Percentiles rank a stretch among this genome's conserved stretches.
These are phyloP conservation scores for Leccinum subgranulosum DNA, from an alignment of 768 basidiomycete species.

Conservation along the genomic window DNA sequence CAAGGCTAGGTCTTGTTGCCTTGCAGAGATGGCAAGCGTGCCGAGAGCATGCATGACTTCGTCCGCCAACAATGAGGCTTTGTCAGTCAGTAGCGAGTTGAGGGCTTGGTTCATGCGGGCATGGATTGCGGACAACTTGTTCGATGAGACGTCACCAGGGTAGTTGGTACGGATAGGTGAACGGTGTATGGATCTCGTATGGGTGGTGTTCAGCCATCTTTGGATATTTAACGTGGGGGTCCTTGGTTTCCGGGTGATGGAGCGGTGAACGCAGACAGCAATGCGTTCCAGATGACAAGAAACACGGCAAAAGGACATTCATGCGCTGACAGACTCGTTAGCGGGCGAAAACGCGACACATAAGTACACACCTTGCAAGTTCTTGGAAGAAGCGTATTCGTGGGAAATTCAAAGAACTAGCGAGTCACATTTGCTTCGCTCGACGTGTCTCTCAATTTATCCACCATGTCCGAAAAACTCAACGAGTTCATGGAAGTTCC, in stretches of 20 bases:
- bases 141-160: conserved; percentile 10
- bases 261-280: conserved; percentile 25
- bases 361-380: not conserved
- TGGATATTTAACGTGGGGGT: conserved; percentile 13
- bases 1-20: conserved; percentile 50
- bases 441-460: conserved; percentile 14
- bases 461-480: conserved; percentile 84
- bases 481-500: conserved; percentile 90
- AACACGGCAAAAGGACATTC: conserved; percentile 56
- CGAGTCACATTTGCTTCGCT: conserved; percentile 29
- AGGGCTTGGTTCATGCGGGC: conserved; percentile 23
- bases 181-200: conserved; percentile 6
- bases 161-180: not conserved
- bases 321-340: conserved; percentile 37
- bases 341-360: conserved; percentile 16
- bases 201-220: conserved; percentile 21
- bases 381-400: conserved; percentile 11
- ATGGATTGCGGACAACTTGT: conserved; percentile 21
- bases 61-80: conserved; percentile 10
- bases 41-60: conserved; percentile 41
- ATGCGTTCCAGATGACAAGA: conserved; percentile 30
- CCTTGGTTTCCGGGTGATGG: conserved; percentile 13
- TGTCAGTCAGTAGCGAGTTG: conserved; percentile 15
- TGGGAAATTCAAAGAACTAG: conserved; percentile 20
- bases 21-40: conserved; percentile 49